Percentiles rank a stretch among this genome's conserved stretches.
Conservation (phyloP, 805 yeast genomes). For the Kodamaea kaohsiungensis region DNA sequence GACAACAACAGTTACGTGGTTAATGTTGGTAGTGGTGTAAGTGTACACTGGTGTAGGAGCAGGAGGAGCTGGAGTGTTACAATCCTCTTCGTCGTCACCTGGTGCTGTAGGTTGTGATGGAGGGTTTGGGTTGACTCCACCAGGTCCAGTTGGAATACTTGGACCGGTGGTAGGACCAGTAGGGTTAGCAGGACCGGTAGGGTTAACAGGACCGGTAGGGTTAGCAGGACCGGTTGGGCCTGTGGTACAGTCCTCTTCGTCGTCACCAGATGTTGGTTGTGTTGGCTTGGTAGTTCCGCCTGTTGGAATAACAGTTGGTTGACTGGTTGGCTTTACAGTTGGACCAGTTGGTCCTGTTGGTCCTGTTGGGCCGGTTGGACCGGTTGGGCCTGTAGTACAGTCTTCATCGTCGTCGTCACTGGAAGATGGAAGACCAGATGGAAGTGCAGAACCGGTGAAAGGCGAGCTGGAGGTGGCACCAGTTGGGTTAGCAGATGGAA, state of each 20-base stretch:
- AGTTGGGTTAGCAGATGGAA: not conserved
- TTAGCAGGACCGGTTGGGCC: not conserved
- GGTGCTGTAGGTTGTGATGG: constrained; percentile 5
- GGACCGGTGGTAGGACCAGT: not conserved
- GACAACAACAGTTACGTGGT: constrained; percentile 8
- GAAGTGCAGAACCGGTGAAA: not conserved
- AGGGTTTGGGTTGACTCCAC: too few relatives aligned
- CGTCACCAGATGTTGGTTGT: too few relatives aligned
- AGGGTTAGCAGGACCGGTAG: not conserved
- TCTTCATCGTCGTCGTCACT: constrained; percentile 7
- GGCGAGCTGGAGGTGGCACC: not conserved
- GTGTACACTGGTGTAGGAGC: not conserved
- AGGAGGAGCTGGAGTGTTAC: not conserved
- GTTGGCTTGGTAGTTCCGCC: too few relatives aligned
- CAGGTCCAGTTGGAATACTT: too few relatives aligned
- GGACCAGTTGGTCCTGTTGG: too few relatives aligned
- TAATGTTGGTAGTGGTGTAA: constrained; percentile 14
- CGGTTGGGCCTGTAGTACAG: constrained; percentile 2
- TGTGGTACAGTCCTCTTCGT: constrained; percentile 3
- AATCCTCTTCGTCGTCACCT: constrained; percentile 12
- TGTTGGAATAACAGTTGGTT: too few relatives aligned
- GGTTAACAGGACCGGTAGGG: not conserved
- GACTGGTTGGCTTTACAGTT: too few relatives aligned
- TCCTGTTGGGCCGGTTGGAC: not conserved
- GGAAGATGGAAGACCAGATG: not conserved